phyloP scores from a whole-genome alignment of 2,329 filamentous ascomycete genomes.

The Alternaria arborescens region DNA sequence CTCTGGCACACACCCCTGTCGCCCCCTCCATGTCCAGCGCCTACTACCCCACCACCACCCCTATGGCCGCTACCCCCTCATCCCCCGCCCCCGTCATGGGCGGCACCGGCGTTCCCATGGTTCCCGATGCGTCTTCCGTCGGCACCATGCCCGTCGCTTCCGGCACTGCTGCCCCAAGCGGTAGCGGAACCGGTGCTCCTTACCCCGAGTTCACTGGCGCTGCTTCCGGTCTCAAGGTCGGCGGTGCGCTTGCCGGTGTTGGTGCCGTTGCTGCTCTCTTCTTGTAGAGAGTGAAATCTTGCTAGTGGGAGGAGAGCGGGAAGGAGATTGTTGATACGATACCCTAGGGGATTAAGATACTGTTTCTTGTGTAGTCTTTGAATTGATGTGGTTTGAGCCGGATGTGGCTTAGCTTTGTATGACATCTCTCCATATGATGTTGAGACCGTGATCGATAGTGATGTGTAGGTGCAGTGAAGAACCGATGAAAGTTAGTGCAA shows the following conservation, averaged over 20 bases:
- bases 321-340: neutral
- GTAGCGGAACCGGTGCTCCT: constrained; percentile 34
- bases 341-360: neutral
- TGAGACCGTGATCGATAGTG: neutral
- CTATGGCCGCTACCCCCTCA: constrained; percentile 14
- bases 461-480: neutral
- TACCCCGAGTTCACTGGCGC: constrained; percentile 45
- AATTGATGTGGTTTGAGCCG: neutral
- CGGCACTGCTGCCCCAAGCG: constrained; percentile 26
- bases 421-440: neutral
- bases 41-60: constrained; percentile 39
- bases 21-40: constrained; percentile 29
- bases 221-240: constrained; percentile 40
- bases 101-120: constrained; percentile 29
- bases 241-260: constrained; percentile 44
- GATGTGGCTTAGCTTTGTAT: neutral
- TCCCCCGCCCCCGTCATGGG: constrained; percentile 22
- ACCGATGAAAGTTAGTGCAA: neutral
- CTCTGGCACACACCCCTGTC: constrained; percentile 32
- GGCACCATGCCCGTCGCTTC: neutral
- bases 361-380: neutral
- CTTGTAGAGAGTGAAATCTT: constrained; percentile 35
- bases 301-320: neutral
- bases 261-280: constrained; percentile 48
- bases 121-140: constrained; percentile 14